phyloP scores from a whole-genome alignment of 306 rosid genomes.

The Acacia melanoxylon region DNA sequence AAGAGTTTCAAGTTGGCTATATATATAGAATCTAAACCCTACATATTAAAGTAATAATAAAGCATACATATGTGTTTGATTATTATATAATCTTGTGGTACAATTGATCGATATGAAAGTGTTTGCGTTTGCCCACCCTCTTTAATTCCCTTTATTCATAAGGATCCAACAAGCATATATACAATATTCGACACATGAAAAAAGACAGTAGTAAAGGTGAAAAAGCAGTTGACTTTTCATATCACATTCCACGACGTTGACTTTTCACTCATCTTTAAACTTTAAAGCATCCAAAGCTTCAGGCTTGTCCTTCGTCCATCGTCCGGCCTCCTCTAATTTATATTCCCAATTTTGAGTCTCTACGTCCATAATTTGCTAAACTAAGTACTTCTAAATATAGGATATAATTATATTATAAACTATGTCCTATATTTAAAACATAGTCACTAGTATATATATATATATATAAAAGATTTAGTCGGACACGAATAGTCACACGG shows the following conservation, averaged over 20 bases:
- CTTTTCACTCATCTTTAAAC: conserved; percentile 59
- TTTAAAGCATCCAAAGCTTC: conserved; percentile 83
- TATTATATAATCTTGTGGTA: neutral
- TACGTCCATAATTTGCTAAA: too few species aligned
- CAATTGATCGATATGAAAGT: conserved; percentile 58
- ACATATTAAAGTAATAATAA: neutral
- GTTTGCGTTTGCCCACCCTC: conserved; percentile 71
- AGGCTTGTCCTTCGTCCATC: neutral
- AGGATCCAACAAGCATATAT: conserved; percentile 57
- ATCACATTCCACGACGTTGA: conserved; percentile 72
- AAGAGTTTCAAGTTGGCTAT: conserved; percentile 42
- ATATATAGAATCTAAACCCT: conserved; percentile 22
- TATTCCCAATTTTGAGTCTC: too few species aligned
- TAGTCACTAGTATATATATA: too few species aligned
- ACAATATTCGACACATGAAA: neutral
- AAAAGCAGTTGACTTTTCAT: conserved; percentile 70
- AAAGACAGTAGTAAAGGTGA: conserved; percentile 1
- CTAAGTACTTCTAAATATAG: too few species aligned
- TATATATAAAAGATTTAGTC: too few species aligned
- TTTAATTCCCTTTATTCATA: conserved; percentile 63
- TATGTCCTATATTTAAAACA: too few species aligned
- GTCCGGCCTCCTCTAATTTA: too few species aligned
- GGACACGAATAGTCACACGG: too few species aligned
- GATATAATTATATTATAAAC: too few species aligned
- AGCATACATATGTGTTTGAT: neutral